phyloP scores from a whole-genome alignment of 768 basidiomycete species.

The Lentinula detonsa region DNA sequence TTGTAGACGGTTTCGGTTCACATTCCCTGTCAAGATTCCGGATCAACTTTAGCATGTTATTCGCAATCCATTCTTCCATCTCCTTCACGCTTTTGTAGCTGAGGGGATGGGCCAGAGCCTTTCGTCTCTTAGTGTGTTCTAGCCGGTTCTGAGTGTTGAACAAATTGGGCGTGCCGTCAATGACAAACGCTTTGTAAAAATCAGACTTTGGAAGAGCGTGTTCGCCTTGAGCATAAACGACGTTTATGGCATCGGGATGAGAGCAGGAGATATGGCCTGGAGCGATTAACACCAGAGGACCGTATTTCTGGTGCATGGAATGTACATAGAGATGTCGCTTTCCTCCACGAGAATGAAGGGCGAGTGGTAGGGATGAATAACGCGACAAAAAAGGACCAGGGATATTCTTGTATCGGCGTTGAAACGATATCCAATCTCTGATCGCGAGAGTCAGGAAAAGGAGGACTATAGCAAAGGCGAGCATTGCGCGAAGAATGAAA shows the following conservation, averaged over 20 bases:
- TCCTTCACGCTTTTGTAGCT: conserved; percentile 1
- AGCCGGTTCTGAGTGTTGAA: conserved; percentile 1
- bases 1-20: not conserved
- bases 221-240: conserved; percentile 4
- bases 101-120: not conserved
- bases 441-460: not conserved
- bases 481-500: not conserved
- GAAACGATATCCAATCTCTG: not conserved
- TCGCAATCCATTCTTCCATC: conserved; percentile 2
- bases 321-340: conserved; percentile 1
- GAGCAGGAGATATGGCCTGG: conserved; percentile 5
- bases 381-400: not conserved
- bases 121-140: conserved; percentile 1
- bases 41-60: not conserved
- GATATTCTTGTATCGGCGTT: not conserved
- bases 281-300: conserved; percentile 5
- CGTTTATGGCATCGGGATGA: conserved; percentile 3
- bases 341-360: conserved; percentile 1
- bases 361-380: not conserved
- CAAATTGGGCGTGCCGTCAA: not conserved
- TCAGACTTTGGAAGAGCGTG: conserved; percentile 4
- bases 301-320: conserved; percentile 2
- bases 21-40: not conserved
- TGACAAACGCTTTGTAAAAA: conserved; percentile 7
- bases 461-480: not conserved